A percentile compares a stretch with the other conserved stretches of the same genome.
These are phyloP conservation scores for Eremomyces bilateralis DNA, from an alignment of 495 filamentous ascomycete genomes.

Conservation along the genomic window DNA sequence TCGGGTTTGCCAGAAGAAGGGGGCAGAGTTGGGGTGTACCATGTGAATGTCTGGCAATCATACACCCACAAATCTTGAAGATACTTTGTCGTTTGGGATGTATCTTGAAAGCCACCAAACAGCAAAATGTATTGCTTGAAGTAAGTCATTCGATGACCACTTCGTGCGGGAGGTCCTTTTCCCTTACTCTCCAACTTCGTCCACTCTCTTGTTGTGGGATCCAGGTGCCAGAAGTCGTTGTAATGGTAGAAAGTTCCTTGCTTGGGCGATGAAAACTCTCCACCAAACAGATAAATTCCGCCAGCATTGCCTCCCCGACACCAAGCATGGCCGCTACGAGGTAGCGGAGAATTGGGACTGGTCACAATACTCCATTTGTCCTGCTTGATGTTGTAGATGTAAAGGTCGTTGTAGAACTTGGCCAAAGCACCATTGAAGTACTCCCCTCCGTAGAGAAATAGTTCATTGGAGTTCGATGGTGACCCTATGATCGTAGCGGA, in stretches of 20 bases:
- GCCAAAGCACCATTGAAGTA: conserved; percentile 42
- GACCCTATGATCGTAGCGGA: conserved; percentile 65
- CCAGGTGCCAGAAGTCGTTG: conserved; percentile 92
- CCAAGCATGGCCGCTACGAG: conserved; percentile 82
- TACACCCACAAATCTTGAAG: conserved; percentile 52
- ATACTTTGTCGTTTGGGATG: conserved; percentile 80
- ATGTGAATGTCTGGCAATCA: conserved; percentile 47
- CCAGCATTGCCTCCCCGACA: conserved; percentile 65
- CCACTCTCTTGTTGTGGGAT: conserved; percentile 70
- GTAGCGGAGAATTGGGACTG: conserved; percentile 75
- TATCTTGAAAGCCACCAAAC: conserved; percentile 86
- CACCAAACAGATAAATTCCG: conserved; percentile 83
- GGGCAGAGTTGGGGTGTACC: conserved; percentile 51
- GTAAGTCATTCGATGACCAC: conserved; percentile 86
- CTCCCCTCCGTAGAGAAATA: conserved; percentile 81
- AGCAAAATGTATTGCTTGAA: conserved; percentile 67
- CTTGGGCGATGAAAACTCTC: conserved; percentile 62
- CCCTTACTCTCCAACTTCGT: conserved; percentile 54
- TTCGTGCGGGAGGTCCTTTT: conserved; percentile 57
- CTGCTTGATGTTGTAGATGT: conserved; percentile 67
- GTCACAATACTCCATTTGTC: conserved; percentile 80
- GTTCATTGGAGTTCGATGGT: conserved; percentile 64
- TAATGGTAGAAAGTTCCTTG: conserved; percentile 99
- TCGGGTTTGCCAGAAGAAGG: conserved; percentile 69
- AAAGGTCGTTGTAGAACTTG: conserved; percentile 50